phyloP scores from a whole-genome alignment of 2,329 filamentous ascomycete genomes.

The Alternaria sp. region DNA sequence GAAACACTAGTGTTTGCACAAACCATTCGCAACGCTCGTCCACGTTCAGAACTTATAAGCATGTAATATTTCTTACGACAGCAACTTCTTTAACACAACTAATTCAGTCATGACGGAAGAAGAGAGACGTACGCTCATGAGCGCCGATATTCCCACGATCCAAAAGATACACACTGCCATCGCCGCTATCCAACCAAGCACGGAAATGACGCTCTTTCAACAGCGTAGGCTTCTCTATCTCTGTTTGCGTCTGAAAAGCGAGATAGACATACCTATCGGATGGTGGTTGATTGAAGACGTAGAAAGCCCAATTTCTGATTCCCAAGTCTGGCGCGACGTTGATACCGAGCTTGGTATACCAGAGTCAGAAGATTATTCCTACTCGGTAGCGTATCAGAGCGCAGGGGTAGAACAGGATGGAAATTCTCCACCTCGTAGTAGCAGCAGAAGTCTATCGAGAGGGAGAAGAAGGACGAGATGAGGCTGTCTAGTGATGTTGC shows the following conservation, averaged over 20 bases:
- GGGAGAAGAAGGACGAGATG: not conserved
- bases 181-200: not conserved
- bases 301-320: not conserved
- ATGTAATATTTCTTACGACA: not conserved
- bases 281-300: not conserved
- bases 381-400: not conserved
- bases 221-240: not conserved
- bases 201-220: not conserved
- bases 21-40: not conserved
- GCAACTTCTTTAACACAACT: not conserved
- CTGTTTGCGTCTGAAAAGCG: not conserved
- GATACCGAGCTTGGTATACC: not conserved
- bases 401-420: not conserved
- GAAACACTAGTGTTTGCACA: not conserved
- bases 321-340: not conserved
- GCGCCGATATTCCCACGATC: not conserved
- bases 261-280: not conserved
- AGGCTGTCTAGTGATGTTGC: not conserved
- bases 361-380: not conserved
- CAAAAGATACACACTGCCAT: not conserved
- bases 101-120: not conserved
- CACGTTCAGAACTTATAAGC: not conserved
- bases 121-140: not conserved
- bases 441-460: not conserved
- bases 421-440: not conserved